A percentile compares a stretch with the other conserved stretches of the same genome.
These are phyloP conservation scores for Chrysochromulina parva DNA, from an alignment of 78 protist genomes.

Conservation along the genomic window DNA sequence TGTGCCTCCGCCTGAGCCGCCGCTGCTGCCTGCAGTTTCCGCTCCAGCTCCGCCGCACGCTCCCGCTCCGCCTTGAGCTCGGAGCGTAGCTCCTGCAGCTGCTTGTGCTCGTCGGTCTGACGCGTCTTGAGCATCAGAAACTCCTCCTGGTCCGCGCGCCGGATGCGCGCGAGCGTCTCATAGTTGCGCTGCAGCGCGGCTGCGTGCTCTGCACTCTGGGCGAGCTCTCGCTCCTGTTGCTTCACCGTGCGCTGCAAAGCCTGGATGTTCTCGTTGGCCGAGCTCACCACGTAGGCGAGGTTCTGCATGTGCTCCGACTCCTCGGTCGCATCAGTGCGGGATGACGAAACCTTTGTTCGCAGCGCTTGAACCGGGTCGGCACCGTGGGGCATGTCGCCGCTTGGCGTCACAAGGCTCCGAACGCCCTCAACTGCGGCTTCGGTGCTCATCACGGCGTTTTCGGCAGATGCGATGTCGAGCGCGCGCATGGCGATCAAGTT, in stretches of 20 bases:
- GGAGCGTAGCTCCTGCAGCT: background rate
- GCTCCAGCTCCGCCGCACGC: background rate
- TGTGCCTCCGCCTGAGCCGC: background rate
- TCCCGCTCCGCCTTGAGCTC: background rate
- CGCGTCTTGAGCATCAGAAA: background rate
- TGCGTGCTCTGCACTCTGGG: background rate
- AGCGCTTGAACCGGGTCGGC: too few species aligned
- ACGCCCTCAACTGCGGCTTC: too few species aligned
- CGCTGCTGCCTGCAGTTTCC: background rate
- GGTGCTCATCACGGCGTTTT: too few species aligned
- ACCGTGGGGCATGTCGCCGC: too few species aligned
- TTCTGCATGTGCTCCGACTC: background rate
- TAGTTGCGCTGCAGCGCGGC: conserved; percentile 8
- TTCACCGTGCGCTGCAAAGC: background rate
- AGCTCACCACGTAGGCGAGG: background rate
- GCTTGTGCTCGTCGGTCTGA: background rate
- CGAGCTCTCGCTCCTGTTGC: background rate
- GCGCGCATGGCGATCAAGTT: too few species aligned
- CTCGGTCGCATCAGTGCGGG: background rate
- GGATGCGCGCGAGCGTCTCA: conserved; percentile 20
- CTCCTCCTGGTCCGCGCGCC: background rate
- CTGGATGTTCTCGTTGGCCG: background rate
- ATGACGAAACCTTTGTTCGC: too few species aligned
- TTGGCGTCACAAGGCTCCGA: too few species aligned
- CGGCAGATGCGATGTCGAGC: too few species aligned